These are phyloP conservation scores for Phaseolus coccineus DNA, from an alignment of 331 rosid genomes.

Conservation along the genomic window DNA sequence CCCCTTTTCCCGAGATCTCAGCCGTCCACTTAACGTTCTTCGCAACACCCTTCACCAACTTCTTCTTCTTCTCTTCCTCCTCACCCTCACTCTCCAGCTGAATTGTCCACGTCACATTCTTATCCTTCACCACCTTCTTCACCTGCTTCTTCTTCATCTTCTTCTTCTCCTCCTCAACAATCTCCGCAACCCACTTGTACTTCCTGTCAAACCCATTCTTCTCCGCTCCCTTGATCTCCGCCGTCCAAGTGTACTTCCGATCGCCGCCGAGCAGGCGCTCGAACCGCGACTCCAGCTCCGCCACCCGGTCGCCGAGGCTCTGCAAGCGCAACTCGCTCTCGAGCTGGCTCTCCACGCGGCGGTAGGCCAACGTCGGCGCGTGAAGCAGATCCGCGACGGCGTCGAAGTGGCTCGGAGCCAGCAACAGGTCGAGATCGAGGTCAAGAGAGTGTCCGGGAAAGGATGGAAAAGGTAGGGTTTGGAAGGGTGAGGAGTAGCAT, in stretches of 20 bases:
- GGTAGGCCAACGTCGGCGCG: conserved; percentile 52
- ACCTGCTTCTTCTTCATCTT: conserved; percentile 12
- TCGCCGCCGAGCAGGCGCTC: conserved; percentile 56
- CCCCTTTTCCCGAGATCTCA: conserved; percentile 80
- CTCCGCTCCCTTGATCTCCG: conserved; percentile 73
- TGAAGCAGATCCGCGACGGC: conserved; percentile 64
- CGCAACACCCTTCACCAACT: conserved; percentile 45
- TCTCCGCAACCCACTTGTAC: conserved; percentile 76
- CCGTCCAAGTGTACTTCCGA: conserved; percentile 87
- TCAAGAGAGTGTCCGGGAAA: conserved; percentile 56
- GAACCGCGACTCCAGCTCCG: conserved; percentile 71
- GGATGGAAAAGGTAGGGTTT: conserved; percentile 60
- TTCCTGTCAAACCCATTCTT: conserved; percentile 70
- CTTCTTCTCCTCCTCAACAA: conserved; percentile 56
- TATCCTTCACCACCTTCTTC: conserved; percentile 45
- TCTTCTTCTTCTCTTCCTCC: neutral
- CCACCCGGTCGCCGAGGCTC: conserved; percentile 67
- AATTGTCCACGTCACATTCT: conserved; percentile 67
- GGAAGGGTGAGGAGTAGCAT: conserved; percentile 43
- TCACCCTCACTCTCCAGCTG: neutral
- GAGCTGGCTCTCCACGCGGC: conserved; percentile 58
- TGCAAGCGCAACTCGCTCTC: conserved; percentile 53
- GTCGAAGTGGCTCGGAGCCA: conserved; percentile 48
- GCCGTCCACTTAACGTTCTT: conserved; percentile 81
- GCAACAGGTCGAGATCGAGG: conserved; percentile 49